phyloP scores from a whole-genome alignment of 495 filamentous ascomycete genomes.

The Choiromyces venosus region DNA sequence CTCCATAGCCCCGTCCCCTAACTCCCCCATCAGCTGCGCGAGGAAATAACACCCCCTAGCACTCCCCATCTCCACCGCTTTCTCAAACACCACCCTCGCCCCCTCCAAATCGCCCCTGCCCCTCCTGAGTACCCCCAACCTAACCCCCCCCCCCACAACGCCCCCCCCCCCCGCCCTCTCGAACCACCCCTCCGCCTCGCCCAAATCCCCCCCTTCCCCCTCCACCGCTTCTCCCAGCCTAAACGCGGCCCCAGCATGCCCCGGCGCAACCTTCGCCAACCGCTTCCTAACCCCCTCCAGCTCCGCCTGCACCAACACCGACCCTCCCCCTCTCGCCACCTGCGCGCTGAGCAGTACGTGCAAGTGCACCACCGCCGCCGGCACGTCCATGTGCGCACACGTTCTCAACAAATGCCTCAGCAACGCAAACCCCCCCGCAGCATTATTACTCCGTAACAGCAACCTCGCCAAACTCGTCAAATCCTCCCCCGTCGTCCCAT shows the following conservation, averaged over 20 bases:
- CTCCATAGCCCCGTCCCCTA: not conserved
- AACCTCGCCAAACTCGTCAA: constrained; percentile 11
- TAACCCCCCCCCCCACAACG: constrained; percentile 49
- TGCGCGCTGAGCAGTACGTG: constrained; percentile 10
- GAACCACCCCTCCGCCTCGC: constrained; percentile 65
- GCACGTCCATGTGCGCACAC: constrained; percentile 21
- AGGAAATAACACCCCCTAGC: not conserved
- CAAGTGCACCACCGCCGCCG: constrained; percentile 18
- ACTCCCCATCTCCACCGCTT: constrained; percentile 40
- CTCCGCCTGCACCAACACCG: constrained; percentile 60
- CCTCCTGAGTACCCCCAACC: constrained; percentile 19
- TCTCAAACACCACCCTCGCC: constrained; percentile 50
- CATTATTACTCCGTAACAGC: too few relatives aligned
- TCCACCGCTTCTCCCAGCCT: constrained; percentile 61
- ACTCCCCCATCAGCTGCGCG: not conserved
- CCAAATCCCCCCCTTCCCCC: constrained; percentile 61
- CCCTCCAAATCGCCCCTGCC: constrained; percentile 46
- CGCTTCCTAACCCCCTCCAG: constrained; percentile 58
- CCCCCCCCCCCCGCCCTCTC: constrained; percentile 54
- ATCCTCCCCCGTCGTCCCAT: constrained; percentile 22
- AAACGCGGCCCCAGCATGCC: constrained; percentile 55
- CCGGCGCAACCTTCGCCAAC: constrained; percentile 55
- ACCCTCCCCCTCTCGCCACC: constrained; percentile 46
- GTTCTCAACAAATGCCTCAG: constrained; percentile 23
- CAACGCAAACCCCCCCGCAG: constrained; percentile 5